Conservation (phyloP, 1,284 basidiomycete genomes). For the Lentinus polychrous region DNA sequence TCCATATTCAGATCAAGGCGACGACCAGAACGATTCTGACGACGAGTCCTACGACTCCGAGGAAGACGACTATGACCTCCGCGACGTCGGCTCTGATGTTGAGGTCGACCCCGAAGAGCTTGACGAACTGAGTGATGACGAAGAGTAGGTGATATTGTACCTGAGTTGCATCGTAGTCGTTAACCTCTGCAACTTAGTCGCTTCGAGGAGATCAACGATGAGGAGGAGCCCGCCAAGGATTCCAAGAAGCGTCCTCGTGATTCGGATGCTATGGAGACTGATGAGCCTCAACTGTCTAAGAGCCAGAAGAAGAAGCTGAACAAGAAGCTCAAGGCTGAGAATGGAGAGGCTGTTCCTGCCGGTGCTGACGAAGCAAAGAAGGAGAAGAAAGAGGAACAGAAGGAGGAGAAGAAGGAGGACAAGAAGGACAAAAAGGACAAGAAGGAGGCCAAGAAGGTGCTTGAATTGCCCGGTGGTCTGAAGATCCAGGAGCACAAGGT, state of each 20-base stretch:
- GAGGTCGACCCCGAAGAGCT: conserved; percentile 56
- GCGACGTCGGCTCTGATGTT: conserved; percentile 73
- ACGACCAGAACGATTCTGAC: conserved; percentile 16
- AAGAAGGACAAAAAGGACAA: conserved; percentile 46
- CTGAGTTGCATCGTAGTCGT: neutral
- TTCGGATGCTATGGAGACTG: conserved; percentile 36
- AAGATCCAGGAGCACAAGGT: conserved; percentile 73
- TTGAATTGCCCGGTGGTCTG: conserved; percentile 65
- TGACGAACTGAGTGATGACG: conserved; percentile 47
- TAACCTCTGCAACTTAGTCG: conserved; percentile 35
- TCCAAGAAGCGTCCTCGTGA: conserved; percentile 59
- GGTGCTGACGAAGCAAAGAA: conserved; percentile 28
- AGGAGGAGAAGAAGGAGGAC: conserved; percentile 33
- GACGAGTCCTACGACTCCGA: conserved; percentile 41
- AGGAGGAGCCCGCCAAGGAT: conserved; percentile 21
- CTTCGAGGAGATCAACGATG: conserved; percentile 49
- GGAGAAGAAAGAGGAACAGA: conserved; percentile 31
- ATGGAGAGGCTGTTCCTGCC: conserved; percentile 48
- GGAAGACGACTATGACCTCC: conserved; percentile 52
- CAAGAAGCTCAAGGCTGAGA: conserved; percentile 70
- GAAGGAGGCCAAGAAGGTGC: conserved; percentile 35
- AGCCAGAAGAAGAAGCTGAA: conserved; percentile 59
- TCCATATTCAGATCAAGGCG: conserved; percentile 40
- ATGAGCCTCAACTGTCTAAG: conserved; percentile 41
- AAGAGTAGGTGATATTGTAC: conserved; percentile 20